phyloP scores from a whole-genome alignment of 768 basidiomycete species.

The Pleurotus pulmonarius region DNA sequence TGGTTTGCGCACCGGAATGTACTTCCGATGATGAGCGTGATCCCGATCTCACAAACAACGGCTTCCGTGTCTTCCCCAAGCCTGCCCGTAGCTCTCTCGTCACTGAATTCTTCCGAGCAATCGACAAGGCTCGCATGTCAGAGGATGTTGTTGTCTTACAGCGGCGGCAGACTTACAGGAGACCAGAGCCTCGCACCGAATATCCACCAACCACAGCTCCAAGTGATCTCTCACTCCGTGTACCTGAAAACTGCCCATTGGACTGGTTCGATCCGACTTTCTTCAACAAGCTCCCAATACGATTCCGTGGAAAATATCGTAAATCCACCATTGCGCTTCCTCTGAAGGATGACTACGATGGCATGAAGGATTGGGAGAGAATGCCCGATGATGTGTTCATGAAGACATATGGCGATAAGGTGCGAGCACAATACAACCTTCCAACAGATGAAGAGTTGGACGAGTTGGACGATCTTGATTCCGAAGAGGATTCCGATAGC shows the following conservation, averaged over 20 bases:
- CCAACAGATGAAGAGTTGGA: not conserved
- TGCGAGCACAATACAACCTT: not conserved
- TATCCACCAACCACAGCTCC: not conserved
- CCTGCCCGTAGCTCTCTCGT: not conserved
- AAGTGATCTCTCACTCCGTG: not conserved
- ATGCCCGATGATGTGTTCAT: not conserved
- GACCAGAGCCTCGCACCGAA: not conserved
- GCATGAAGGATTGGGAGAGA: not conserved
- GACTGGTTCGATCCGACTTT: not conserved
- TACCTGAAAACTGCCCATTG: not conserved
- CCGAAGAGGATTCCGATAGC: too few relatives aligned
- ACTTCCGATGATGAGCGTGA: not conserved
- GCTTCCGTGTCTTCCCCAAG: not conserved
- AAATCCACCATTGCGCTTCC: not conserved
- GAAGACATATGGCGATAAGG: not conserved
- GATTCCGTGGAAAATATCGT: too few relatives aligned
- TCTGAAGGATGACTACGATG: not conserved
- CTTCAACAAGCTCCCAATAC: not conserved
- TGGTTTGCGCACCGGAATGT: not conserved
- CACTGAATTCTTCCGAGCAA: not conserved
- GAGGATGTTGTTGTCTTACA: not conserved
- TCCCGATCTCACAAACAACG: not conserved
- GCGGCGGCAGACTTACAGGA: not conserved
- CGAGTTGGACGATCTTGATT: not conserved
- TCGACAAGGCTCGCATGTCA: not conserved